Base-by-base conservation (phyloP, 495 filamentous ascomycete genomes). In the Amorphotheca resinae region DNA sequence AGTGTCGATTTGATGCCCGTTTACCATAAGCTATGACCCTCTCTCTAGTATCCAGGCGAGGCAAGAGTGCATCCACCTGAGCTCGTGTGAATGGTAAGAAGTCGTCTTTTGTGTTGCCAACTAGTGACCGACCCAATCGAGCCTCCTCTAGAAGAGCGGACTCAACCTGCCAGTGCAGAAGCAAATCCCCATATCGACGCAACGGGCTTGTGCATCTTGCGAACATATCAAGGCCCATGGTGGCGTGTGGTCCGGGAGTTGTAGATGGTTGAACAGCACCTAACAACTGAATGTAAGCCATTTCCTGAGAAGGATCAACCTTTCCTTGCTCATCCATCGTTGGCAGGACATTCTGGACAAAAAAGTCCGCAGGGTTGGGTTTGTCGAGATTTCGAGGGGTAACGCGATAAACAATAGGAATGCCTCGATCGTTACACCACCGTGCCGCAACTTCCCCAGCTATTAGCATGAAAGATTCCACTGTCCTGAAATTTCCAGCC, bases 81-180 rank as follows among this genome's bases (percentile, higher is more conserved):
- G 53, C 34, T 26, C 67, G 63, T 16, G 67, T 66, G 60, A 87
- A 93, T 3, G 84, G 82, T 11, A 91, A 68, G 51, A 65, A 68
- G 23, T 53, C 45, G 11, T 63, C 52, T n/a, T 53, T 38, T 2
- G 41, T 54, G 23, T 50, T 57, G 18, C 64, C 70, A 28, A 73
- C 55, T 26, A 84, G 68, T 17, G 60, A 67, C 3, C 62, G 51
- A 9, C 75, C 74, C 5, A 66, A 65, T 23, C 64, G 60, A 15
- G 68, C 61, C 63, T 91, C 87, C 55, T 82, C 73, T 6, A 77
- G 69, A 30, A 96, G 57, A 0, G 80, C 81, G 0, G 85, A 78
- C 59, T 93, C 80, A 49, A 98, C 87, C 53, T 96, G 89, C 72
- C 86, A 95, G 59, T 95, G 87, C 0, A 74, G 67, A n/a, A 95